A percentile compares a stretch with the other conserved stretches of the same genome.
These are phyloP conservation scores for Globisporangium cederbergense DNA, from an alignment of 352 stramenopile genomes.

Conservation along the genomic window DNA sequence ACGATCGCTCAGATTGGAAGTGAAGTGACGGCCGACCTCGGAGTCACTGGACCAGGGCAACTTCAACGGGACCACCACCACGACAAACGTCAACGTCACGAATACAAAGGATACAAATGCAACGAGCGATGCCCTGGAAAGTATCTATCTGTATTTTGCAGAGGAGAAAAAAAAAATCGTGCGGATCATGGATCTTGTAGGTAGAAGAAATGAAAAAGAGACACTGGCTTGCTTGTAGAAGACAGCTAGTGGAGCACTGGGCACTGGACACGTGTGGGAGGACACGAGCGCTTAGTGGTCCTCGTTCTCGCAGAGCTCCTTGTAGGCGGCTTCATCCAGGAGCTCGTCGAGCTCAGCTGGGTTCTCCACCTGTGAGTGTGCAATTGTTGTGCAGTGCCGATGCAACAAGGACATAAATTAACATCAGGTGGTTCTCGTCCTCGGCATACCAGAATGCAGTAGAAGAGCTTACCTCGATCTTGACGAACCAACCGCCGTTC, in stretches of 20 bases:
- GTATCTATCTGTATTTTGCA: slow-evolving; percentile 9
- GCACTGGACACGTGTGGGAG: background rate
- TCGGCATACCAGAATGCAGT: background rate
- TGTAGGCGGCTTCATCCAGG: slow-evolving; percentile 81
- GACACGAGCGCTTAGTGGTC: slow-evolving; percentile 47
- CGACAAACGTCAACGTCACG: background rate
- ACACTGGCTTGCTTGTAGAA: background rate
- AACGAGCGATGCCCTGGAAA: slow-evolving; percentile 4
- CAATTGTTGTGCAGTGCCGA: background rate
- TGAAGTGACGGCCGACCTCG: too few species aligned
- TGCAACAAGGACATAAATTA: background rate
- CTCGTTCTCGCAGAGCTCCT: slow-evolving; percentile 83
- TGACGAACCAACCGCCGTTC: slow-evolving; percentile 87
- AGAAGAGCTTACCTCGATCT: slow-evolving; percentile 63
- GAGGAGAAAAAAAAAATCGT: slow-evolving; percentile 11
- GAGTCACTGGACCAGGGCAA: slow-evolving; percentile 2
- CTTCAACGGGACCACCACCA: slow-evolving; percentile 5
- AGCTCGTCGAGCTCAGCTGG: slow-evolving; percentile 70
- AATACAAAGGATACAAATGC: background rate
- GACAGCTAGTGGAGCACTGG: background rate
- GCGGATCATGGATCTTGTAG: slow-evolving; percentile 5
- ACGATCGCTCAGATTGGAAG: too few species aligned
- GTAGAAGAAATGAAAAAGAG: background rate
- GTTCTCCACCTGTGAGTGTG: slow-evolving; percentile 49
- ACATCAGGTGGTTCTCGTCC: background rate